Percentiles rank a stretch among this genome's conserved stretches.
These are phyloP conservation scores for Hordeum pubiflorum DNA, from an alignment of 202 grass and related monocot species.

Conservation along the genomic window DNA sequence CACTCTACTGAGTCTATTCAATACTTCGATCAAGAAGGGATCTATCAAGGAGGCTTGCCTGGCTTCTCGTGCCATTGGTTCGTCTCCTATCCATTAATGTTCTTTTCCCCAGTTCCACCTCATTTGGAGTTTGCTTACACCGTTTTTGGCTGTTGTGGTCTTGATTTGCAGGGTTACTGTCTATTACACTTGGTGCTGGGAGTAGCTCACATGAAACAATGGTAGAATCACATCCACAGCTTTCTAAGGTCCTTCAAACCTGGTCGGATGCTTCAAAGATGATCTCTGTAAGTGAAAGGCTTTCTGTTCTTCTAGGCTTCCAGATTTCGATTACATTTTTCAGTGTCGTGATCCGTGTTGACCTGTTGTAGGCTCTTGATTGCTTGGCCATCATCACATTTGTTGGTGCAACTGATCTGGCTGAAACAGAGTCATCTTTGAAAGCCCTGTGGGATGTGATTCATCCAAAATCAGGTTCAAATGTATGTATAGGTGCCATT, in stretches of 20 bases:
- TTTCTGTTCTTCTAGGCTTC: not conserved
- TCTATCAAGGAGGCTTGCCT: slow-evolving; percentile 72
- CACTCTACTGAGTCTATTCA: slow-evolving; percentile 67
- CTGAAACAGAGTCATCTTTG: slow-evolving; percentile 71
- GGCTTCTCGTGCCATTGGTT: slow-evolving; percentile 75
- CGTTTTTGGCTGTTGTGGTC: slow-evolving; percentile 4
- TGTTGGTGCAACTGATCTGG: slow-evolving; percentile 85
- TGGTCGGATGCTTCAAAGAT: slow-evolving; percentile 68
- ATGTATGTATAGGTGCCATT: slow-evolving; percentile 42
- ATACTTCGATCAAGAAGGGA: slow-evolving; percentile 79
- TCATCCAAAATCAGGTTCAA: slow-evolving; percentile 92
- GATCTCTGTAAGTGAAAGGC: slow-evolving; percentile 42
- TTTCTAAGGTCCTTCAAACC: slow-evolving; percentile 59
- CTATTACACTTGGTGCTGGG: slow-evolving; percentile 75
- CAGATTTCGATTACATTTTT: not conserved
- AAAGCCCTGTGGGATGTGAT: slow-evolving; percentile 93
- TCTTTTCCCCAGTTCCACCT: not conserved
- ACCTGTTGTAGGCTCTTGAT: slow-evolving; percentile 56
- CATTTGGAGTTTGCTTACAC: slow-evolving; percentile 11
- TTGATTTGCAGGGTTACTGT: slow-evolving; percentile 51
- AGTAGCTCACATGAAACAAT: slow-evolving; percentile 65
- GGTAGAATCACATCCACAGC: slow-evolving; percentile 62
- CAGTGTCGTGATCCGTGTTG: slow-evolving; percentile 5
- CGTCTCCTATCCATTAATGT: not conserved
- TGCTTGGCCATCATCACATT: slow-evolving; percentile 81